Percentiles rank a stretch among this genome's conserved stretches.
These are phyloP conservation scores for Penicillium fimorum DNA, from an alignment of 495 filamentous ascomycete species.

Conservation along the genomic window DNA sequence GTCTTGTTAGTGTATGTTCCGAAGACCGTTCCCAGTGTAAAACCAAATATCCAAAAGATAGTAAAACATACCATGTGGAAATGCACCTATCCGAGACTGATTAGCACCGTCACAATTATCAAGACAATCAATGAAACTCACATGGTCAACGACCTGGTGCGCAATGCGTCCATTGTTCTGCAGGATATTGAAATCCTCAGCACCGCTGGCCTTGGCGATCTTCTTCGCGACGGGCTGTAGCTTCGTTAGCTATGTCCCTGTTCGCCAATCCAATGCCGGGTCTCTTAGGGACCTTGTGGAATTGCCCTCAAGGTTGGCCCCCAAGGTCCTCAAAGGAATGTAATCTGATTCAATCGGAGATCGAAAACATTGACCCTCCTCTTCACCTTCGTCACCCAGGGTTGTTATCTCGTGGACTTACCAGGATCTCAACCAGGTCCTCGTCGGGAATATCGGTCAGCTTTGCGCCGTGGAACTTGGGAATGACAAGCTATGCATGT, in stretches of 20 bases:
- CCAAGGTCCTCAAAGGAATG: background rate
- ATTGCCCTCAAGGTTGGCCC: background rate
- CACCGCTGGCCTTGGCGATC: slow-evolving; percentile 72
- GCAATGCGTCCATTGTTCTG: slow-evolving; percentile 94
- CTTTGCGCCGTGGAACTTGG: slow-evolving; percentile 92
- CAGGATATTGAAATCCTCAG: slow-evolving; percentile 83
- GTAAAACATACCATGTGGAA: slow-evolving; percentile 76
- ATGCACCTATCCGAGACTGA: slow-evolving; percentile 60
- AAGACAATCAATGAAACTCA: slow-evolving; percentile 42
- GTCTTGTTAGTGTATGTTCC: slow-evolving; percentile 15
- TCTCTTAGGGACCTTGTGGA: slow-evolving; percentile 24
- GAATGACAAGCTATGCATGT: slow-evolving; percentile 77
- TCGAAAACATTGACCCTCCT: background rate
- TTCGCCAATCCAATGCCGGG: background rate
- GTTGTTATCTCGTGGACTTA: slow-evolving; percentile 36
- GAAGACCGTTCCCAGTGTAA: background rate
- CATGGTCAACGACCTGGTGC: slow-evolving; percentile 95
- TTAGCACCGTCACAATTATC: slow-evolving; percentile 2
- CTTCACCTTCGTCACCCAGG: background rate
- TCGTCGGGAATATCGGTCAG: slow-evolving; percentile 94
- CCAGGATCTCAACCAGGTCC: slow-evolving; percentile 75
- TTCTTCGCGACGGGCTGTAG: slow-evolving; percentile 80
- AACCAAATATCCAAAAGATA: background rate
- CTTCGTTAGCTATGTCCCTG: slow-evolving; percentile 12
- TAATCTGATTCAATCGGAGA: background rate